Base-by-base conservation (phyloP, 2,329 filamentous ascomycete species). In the Hymenoscyphus albidus region DNA sequence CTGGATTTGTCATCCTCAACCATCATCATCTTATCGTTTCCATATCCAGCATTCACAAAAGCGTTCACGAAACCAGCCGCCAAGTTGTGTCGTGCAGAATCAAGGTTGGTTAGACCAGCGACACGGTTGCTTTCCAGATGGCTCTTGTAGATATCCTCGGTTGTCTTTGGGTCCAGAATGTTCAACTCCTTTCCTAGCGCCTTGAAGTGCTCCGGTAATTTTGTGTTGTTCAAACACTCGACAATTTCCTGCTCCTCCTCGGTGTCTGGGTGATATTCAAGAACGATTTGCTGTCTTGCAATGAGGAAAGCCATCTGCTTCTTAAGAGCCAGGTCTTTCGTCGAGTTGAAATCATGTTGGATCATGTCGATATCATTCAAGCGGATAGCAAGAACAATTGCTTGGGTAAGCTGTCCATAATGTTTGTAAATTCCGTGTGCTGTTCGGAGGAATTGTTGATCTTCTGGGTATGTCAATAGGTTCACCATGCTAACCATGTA, bases 401-500 rank as follows among this genome's bases (percentile, higher is more conserved):
- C 96, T 77, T 97, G 93, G 3, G 94, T 90, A 71, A 93, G 88
- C 76, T 97, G 92, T 74, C 95, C 91, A 82, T 97, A 96, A 71
- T 91, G 85, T 72, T 93, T 89, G 80, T 99, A 99, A 75, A 99
- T 96, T 69, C 89, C 85, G 80, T 98, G 95, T 58, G 94, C 93
- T 7, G 94, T 96, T 69, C 88, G 89, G 66, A 99, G 88, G 79
- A 99, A 98, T 73, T 91, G 88, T 76, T 97, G 92, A 78, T 99
- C 97, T 78, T 99, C 95, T 55, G 95, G 95, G 75, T 96, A 98
- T 62, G 95, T 97, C 77, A 99, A 87, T 22, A 99, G 86, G 75
- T 95, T 96, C 71, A 99, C 95, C 91, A 98, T 98, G 82, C 92
- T 96, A 72, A 96, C 92, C 89, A 99, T 97, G 80, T 99, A 99